Percentiles rank a stretch among this genome's conserved stretches.
Evolutionary conservation across 148 eudicot genomes (phyloP).

Genomic region (Rhododendron ovatum): DNA sequence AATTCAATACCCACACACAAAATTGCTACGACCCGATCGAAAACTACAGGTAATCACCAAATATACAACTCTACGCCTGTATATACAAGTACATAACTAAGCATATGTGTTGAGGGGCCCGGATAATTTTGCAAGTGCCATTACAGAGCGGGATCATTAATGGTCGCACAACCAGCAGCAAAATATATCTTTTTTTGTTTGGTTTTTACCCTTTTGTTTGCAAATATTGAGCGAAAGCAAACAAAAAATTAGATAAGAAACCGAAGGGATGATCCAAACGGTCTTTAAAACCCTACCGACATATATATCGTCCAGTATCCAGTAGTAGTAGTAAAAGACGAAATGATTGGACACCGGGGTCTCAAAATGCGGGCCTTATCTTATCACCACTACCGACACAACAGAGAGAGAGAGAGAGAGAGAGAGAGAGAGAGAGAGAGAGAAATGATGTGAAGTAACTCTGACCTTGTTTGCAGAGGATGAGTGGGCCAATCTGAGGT

Average conservation of each 20-base stretch:
- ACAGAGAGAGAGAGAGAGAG: not conserved
- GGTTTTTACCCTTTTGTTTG: not conserved
- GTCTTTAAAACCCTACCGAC: not conserved
- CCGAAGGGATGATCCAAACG: slow-evolving; percentile 11
- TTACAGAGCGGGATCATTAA: not conserved
- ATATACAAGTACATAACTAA: not conserved
- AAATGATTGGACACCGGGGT: not conserved
- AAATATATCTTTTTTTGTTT: not conserved
- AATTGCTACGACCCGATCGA: not conserved
- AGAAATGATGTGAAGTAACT: not conserved
- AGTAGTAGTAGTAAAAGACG: slow-evolving; percentile 7
- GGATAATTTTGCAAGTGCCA: not conserved
- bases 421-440: not conserved
- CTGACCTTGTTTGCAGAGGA: slow-evolving; percentile 15
- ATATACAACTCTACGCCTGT: not conserved
- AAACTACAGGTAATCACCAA: not conserved
- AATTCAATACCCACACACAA: not conserved
- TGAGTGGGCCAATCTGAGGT: slow-evolving; percentile 3
- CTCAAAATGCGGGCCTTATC: slow-evolving; percentile 17
- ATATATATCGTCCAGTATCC: not conserved
- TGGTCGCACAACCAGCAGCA: not conserved
- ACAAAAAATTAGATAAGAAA: not conserved
- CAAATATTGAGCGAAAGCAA: not conserved
- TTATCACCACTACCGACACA: slow-evolving; percentile 7
- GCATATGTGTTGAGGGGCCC: not conserved